A percentile compares a stretch with the other conserved stretches of the same genome.
phyloP scores from a whole-genome alignment of 208 protist genomes.

The Leishmania tarentolae region DNA sequence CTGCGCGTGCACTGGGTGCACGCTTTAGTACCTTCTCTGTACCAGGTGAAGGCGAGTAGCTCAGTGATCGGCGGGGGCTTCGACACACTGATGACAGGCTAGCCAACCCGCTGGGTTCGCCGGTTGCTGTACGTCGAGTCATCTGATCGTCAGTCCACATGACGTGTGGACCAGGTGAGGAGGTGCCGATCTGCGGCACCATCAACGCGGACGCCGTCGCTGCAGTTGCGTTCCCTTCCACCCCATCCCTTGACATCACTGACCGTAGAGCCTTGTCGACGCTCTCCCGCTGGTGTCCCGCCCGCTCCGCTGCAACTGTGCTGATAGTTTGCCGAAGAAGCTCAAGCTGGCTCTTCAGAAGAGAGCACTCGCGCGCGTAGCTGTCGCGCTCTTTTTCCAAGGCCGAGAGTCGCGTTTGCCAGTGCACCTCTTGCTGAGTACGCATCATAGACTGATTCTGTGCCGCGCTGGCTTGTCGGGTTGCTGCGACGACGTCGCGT shows the following conservation, averaged over 20 bases:
- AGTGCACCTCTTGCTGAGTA: slow-evolving; percentile 10
- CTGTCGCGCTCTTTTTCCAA: slow-evolving; percentile 4
- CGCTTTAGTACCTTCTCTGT: not conserved
- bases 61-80: slow-evolving; percentile 30
- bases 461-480: slow-evolving; percentile 12
- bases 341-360: slow-evolving; percentile 11
- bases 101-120: not conserved
- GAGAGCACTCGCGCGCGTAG: slow-evolving; percentile 11
- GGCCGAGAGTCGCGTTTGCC: slow-evolving; percentile 2
- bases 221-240: not conserved
- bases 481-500: slow-evolving; percentile 12
- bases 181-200: not conserved
- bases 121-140: not conserved
- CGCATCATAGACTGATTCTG: slow-evolving; percentile 11
- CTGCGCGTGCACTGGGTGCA: not conserved
- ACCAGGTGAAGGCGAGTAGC: slow-evolving; percentile 24
- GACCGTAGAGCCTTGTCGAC: not conserved
- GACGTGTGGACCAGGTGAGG: not conserved
- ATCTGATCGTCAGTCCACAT: not conserved
- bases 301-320: not conserved
- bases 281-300: not conserved
- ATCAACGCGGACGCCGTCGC: not conserved
- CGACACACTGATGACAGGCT: not conserved
- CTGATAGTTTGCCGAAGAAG: slow-evolving; percentile 4
- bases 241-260: not conserved